These are phyloP conservation scores for Phytophthora tubulina DNA, from an alignment of 352 stramenopile genomes.

Conservation along the genomic window DNA sequence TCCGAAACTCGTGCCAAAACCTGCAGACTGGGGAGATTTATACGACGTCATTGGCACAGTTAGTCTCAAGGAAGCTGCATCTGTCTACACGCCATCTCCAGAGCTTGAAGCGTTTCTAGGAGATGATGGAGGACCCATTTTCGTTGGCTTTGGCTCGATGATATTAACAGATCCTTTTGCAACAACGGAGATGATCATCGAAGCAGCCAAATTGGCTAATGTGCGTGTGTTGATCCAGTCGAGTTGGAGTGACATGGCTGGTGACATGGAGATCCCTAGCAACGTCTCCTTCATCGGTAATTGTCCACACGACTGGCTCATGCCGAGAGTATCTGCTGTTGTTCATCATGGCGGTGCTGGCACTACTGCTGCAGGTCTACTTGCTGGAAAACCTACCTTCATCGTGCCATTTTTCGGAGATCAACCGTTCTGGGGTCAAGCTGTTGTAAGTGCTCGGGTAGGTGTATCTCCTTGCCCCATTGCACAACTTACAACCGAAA, in stretches of 20 bases:
- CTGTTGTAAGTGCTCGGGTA: conserved; percentile 77
- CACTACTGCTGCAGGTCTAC: conserved; percentile 90
- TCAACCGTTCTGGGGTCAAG: conserved; percentile 94
- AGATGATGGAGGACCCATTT: conserved; percentile 81
- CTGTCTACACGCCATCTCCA: conserved; percentile 51
- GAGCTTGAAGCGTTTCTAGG: conserved; percentile 73
- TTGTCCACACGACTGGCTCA: conserved; percentile 91
- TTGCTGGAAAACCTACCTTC: conserved; percentile 92
- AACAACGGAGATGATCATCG: conserved; percentile 85
- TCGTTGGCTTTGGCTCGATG: conserved; percentile 95
- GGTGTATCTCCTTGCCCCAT: conserved; percentile 88
- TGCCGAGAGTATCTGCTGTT: conserved; percentile 87
- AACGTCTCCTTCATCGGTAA: conserved; percentile 71
- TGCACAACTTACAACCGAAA: conserved; percentile 75
- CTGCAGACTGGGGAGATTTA: conserved; percentile 85
- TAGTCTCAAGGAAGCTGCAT: conserved; percentile 44
- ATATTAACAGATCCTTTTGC: conserved; percentile 81
- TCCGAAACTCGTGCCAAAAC: conserved; percentile 83
- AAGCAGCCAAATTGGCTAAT: conserved; percentile 63
- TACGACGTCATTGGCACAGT: conserved; percentile 91
- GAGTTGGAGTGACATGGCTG: conserved; percentile 82
- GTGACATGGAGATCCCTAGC: conserved; percentile 47
- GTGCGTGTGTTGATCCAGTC: conserved; percentile 90
- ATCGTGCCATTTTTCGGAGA: conserved; percentile 96
- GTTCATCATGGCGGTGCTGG: conserved; percentile 84